phyloP scores from a whole-genome alignment of 2,329 filamentous ascomycete species.

The Lojkania enalia region DNA sequence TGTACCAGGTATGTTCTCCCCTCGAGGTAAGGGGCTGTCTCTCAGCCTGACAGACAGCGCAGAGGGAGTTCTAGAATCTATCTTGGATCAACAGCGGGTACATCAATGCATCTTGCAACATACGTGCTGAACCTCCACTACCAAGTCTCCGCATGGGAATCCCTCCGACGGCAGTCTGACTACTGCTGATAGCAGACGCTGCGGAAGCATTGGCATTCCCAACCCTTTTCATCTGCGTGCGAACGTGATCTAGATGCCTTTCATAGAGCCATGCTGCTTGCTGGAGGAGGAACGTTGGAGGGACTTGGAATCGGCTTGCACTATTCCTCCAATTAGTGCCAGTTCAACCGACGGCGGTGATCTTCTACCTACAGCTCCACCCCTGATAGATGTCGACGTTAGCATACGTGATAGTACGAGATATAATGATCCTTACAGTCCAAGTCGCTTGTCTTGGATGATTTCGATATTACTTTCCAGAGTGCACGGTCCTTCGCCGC shows the following conservation, averaged over 20 bases:
- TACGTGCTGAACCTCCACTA: constrained; percentile 50
- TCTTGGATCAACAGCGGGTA: constrained; percentile 1
- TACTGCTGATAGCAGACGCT: constrained; percentile 53
- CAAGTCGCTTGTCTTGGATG: constrained; percentile 76
- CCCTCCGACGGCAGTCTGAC: constrained; percentile 48
- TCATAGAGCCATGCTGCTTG: constrained; percentile 95
- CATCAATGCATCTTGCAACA: neutral
- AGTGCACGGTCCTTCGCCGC: constrained; percentile 81
- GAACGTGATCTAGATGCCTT: constrained; percentile 83
- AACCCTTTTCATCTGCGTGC: constrained; percentile 83
- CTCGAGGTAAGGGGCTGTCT: constrained; percentile 59
- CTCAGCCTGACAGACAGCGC: constrained; percentile 60
- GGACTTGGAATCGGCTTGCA: constrained; percentile 78
- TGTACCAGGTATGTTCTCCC: constrained; percentile 50
- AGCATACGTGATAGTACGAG: constrained; percentile 9
- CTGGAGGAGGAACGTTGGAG: constrained; percentile 84
- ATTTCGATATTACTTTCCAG: constrained; percentile 86
- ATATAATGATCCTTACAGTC: constrained; percentile 66
- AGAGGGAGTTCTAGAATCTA: constrained; percentile 53
- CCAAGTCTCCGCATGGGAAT: constrained; percentile 56
- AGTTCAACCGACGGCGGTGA: too few relatives aligned
- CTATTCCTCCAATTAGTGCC: constrained; percentile 35
- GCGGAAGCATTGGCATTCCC: constrained; percentile 62
- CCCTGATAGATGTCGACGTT: constrained; percentile 62
- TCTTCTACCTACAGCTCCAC: constrained; percentile 66